Evolutionary conservation across 345 rosid species (phyloP), one percentile per base, ranked within the genome.

Genomic region (Dipteronia dyeriana): DNA sequence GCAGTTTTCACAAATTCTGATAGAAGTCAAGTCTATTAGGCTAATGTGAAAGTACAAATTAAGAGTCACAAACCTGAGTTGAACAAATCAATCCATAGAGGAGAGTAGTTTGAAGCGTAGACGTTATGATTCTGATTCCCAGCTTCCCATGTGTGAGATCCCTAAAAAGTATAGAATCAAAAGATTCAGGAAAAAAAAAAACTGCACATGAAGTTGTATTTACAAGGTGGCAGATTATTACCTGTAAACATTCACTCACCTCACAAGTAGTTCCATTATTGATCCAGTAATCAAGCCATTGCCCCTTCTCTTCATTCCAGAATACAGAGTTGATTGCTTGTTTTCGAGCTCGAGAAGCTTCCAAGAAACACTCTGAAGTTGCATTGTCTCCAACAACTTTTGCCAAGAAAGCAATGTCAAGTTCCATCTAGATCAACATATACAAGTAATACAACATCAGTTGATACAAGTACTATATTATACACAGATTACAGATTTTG

Each of bases 261-360:
- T 83, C 22, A 71, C 78, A 78, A 17, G 71, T 8, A 19, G 62
- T 75, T 79, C 71, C 75, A 67, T 65, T 49, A 1, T 67, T 47
- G 20, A 90, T 82, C 94, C 98, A 88, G 84, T 92, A 96, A 84
- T 96, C 99, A 68, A 89, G 84, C 99, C 97, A 96, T 62, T 94
- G 98, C 31, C 97, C 95, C 88, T 57, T 80, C 57, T 86, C 59
- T 23, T 86, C 90, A 41, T 90, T 94, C 97, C 97, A 92, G 74
- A 94, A 92, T 49, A 96, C 78, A 4, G 91, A 68, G 74, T 83
- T 70, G 59, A 94, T 79, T 0, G 98, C 92, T 74, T 69, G 82
- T 80, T 86, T 67, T 78, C 99, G 87, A 4, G 89, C 90, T 78
- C 85, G 75, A 26, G 97, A 86, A 56, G 92, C 89, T 80, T 79